phyloP scores from a whole-genome alignment of 331 rosid species.

The Arachis monticola region DNA sequence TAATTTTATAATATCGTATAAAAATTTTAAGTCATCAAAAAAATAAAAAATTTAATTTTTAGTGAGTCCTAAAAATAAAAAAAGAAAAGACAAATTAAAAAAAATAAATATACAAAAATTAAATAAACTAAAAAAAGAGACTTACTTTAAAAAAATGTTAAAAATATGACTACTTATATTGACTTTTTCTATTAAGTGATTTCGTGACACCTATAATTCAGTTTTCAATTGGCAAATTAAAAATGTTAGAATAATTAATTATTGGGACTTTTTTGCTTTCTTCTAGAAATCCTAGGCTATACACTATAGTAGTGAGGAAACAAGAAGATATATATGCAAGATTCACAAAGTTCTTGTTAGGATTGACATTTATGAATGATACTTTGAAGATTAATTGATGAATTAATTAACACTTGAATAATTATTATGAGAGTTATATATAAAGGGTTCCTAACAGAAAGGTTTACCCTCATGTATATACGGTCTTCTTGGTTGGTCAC shows the following conservation, averaged over 20 bases:
- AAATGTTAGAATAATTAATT: slow-evolving; percentile 8
- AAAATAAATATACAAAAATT: too few species aligned
- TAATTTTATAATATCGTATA: too few species aligned
- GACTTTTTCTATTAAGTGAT: too few species aligned
- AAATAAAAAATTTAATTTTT: too few species aligned
- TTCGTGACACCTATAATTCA: background rate
- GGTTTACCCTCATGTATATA: slow-evolving; percentile 15
- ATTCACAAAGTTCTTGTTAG: slow-evolving; percentile 59
- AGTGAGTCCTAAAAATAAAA: too few species aligned
- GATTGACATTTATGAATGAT: slow-evolving; percentile 57
- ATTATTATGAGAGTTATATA: background rate
- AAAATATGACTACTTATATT: too few species aligned
- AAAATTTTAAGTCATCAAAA: too few species aligned
- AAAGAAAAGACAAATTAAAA: too few species aligned
- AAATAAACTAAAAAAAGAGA: too few species aligned
- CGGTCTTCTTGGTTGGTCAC: slow-evolving; percentile 75
- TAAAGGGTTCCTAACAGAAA: slow-evolving; percentile 37
- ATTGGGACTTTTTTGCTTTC: background rate
- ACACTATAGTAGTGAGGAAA: background rate
- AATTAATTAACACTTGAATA: background rate
- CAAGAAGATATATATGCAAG: background rate
- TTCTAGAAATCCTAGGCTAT: slow-evolving; percentile 42
- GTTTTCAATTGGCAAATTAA: slow-evolving; percentile 6
- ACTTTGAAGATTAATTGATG: slow-evolving; percentile 32
- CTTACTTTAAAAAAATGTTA: too few species aligned